phyloP scores from a whole-genome alignment of 345 rosid species.

The Eucalyptus polyanthemos region DNA sequence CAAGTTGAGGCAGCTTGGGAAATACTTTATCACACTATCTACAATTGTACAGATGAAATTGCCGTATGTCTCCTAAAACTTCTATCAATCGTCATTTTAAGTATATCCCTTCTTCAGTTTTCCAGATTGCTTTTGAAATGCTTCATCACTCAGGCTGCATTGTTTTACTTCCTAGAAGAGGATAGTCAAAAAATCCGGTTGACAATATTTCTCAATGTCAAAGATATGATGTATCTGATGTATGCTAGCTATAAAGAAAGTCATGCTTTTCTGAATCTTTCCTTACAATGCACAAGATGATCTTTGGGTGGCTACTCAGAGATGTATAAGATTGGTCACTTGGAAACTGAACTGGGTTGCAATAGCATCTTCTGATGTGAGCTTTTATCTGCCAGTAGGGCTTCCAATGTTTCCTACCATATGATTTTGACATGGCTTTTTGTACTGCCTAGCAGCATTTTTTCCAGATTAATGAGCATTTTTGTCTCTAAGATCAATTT shows the following conservation, averaged over 20 bases:
- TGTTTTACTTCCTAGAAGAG: neutral
- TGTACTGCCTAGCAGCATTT: neutral
- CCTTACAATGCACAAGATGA: neutral
- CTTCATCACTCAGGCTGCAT: neutral
- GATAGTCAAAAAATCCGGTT: neutral
- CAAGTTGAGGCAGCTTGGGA: slow-evolving; percentile 67
- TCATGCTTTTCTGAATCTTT: neutral
- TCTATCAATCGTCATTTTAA: neutral
- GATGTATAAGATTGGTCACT: neutral
- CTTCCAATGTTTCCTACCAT: neutral
- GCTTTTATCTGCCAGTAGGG: neutral
- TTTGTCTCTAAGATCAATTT: neutral
- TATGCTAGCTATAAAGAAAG: neutral
- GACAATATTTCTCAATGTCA: neutral
- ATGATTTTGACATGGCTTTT: neutral
- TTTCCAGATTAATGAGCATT: neutral
- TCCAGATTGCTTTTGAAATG: neutral
- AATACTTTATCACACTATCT: slow-evolving; percentile 66
- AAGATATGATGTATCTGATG: neutral
- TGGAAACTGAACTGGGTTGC: neutral
- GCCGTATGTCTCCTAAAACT: slow-evolving; percentile 42
- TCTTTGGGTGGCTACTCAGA: neutral
- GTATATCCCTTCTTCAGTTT: neutral
- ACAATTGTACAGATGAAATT: slow-evolving; percentile 74
- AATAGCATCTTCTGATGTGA: neutral